Evolutionary conservation across 2,329 filamentous ascomycete genomes (phyloP).

Genomic region (Botrytis squamosa): DNA sequence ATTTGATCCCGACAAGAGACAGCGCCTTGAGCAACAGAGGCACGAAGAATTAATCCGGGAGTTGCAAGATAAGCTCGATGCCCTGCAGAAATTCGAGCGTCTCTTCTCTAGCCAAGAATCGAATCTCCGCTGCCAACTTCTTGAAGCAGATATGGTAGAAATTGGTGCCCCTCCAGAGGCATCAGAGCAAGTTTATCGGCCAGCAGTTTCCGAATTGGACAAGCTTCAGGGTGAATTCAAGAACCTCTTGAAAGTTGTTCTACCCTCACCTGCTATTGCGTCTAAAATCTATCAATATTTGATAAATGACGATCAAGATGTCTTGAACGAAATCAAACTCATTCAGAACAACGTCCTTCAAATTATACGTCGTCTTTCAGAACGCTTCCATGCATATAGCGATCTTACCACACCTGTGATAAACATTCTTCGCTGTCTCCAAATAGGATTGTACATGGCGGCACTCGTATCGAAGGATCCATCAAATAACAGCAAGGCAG

Average conservation of each 20-base stretch:
- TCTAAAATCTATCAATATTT: slow-evolving; percentile 29
- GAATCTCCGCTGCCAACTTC: slow-evolving; percentile 63
- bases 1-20: slow-evolving; percentile 74
- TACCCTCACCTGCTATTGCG: slow-evolving; percentile 28
- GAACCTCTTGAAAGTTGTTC: slow-evolving; percentile 60
- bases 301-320: slow-evolving; percentile 44
- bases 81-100: slow-evolving; percentile 64
- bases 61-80: slow-evolving; percentile 56
- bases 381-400: slow-evolving; percentile 74
- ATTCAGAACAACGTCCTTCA: slow-evolving; percentile 60
- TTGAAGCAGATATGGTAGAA: slow-evolving; percentile 59
- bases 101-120: slow-evolving; percentile 66
- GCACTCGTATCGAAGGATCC: slow-evolving; percentile 27
- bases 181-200: slow-evolving; percentile 68
- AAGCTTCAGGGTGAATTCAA: slow-evolving; percentile 80
- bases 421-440: slow-evolving; percentile 75
- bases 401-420: slow-evolving; percentile 78
- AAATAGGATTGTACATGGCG: slow-evolving; percentile 69
- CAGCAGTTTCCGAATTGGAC: slow-evolving; percentile 63
- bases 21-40: slow-evolving; percentile 62
- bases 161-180: slow-evolving; percentile 67
- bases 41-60: slow-evolving; percentile 55
- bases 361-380: slow-evolving; percentile 67
- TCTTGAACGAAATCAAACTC: slow-evolving; percentile 41
- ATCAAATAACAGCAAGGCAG: slow-evolving; percentile 23